Percentiles rank a stretch among this genome's conserved stretches.
These are phyloP conservation scores for Ustilago vetiveriae DNA, from an alignment of 1,284 basidiomycete species.

Conservation along the genomic window DNA sequence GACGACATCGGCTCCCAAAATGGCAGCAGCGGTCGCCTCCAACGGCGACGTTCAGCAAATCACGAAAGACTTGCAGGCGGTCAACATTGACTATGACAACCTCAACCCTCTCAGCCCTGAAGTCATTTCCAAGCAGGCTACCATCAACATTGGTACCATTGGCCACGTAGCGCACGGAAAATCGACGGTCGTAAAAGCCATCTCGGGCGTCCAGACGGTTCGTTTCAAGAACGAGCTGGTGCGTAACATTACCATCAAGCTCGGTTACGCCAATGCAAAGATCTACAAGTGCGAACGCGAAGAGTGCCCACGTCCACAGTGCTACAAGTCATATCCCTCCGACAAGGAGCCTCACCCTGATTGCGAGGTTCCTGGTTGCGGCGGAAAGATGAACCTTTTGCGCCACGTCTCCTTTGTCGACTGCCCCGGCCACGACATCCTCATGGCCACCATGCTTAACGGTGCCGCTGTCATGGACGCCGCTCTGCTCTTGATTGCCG, in stretches of 20 bases:
- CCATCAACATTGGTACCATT: conserved; percentile 67
- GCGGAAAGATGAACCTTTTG: conserved; percentile 86
- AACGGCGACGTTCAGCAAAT: conserved; percentile 41
- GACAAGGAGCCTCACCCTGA: conserved; percentile 92
- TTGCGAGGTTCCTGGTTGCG: conserved; percentile 92
- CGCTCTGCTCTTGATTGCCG: conserved; percentile 90
- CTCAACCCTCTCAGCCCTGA: conserved; percentile 91
- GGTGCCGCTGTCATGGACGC: conserved; percentile 99
- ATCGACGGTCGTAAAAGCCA: conserved; percentile 98
- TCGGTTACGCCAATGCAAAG: conserved; percentile 98
- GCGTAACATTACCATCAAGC: conserved; percentile 97
- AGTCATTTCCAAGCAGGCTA: conserved; percentile 95
- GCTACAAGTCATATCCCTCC: conserved; percentile 91
- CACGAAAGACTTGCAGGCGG: conserved; percentile 38
- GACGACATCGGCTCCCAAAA: conserved; percentile 20
- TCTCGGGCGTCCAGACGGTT: conserved; percentile 98
- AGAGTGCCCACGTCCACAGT: conserved; percentile 89
- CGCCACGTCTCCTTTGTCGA: conserved; percentile 88
- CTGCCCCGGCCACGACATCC: conserved; percentile 71
- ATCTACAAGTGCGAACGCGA: conserved; percentile 98
- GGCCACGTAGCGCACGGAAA: conserved; percentile 80
- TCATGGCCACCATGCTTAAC: conserved; percentile 99
- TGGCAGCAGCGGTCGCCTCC: conserved; percentile 48
- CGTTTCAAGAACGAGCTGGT: conserved; percentile 92
- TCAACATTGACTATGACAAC: conserved; percentile 64